Conservation (phyloP, 768 basidiomycete genomes). For the Agrocybe pediades region DNA sequence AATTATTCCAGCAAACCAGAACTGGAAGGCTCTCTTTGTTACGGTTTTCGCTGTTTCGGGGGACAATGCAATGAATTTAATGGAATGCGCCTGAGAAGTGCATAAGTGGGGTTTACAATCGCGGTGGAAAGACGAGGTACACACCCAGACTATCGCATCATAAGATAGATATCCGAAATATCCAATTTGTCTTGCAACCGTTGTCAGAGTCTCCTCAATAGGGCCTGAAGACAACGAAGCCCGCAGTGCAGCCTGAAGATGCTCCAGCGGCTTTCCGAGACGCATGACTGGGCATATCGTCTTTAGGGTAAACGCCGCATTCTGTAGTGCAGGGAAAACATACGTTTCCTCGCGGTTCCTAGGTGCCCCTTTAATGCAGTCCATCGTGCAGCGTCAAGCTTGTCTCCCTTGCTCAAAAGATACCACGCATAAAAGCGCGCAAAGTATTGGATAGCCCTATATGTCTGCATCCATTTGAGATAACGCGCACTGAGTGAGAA, state of each 20-base stretch:
- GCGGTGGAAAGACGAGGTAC: slow-evolving; percentile 21
- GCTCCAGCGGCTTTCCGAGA: slow-evolving; percentile 91
- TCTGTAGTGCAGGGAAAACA: slow-evolving; percentile 20
- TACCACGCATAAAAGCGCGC: slow-evolving; percentile 89
- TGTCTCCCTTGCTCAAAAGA: slow-evolving; percentile 67
- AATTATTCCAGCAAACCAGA: slow-evolving; percentile 88
- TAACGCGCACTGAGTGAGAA: background rate
- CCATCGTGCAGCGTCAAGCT: slow-evolving; percentile 74
- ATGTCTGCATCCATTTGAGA: slow-evolving; percentile 52
- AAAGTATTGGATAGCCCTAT: slow-evolving; percentile 90
- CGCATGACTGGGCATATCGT: slow-evolving; percentile 67
- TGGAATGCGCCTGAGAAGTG: slow-evolving; percentile 54
- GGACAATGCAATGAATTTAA: slow-evolving; percentile 63
- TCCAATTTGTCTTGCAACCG: slow-evolving; percentile 79
- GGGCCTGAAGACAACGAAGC: slow-evolving; percentile 58
- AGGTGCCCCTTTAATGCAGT: slow-evolving; percentile 85
- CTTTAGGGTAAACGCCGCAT: background rate
- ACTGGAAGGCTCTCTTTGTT: slow-evolving; percentile 69
- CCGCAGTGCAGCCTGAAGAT: slow-evolving; percentile 86
- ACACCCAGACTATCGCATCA: slow-evolving; percentile 86
- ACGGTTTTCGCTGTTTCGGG: slow-evolving; percentile 64
- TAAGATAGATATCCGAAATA: slow-evolving; percentile 88
- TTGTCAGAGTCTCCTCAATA: slow-evolving; percentile 71
- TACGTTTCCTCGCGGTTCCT: slow-evolving; percentile 84
- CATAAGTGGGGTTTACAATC: background rate